Evolutionary conservation across 1,284 basidiomycete species (phyloP).

Genomic region (Mycena citricolor): DNA sequence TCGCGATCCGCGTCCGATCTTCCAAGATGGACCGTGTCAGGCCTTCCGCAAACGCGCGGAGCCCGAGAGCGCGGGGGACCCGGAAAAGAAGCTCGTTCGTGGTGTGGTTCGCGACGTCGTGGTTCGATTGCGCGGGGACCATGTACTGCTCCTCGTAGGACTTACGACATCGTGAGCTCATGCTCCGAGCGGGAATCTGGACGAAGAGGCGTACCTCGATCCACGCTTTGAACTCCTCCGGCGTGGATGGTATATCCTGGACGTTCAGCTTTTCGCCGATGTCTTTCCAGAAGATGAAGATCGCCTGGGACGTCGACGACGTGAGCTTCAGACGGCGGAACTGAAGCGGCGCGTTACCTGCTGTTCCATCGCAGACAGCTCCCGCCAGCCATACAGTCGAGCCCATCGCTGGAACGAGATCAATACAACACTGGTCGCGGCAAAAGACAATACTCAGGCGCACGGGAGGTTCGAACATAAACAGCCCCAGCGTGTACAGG

Average conservation of each 20-base stretch:
- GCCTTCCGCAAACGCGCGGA: constrained; percentile 33
- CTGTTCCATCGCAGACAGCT: constrained; percentile 36
- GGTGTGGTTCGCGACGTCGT: constrained; percentile 37
- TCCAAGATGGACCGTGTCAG: constrained; percentile 37
- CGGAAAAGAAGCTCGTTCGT: constrained; percentile 37
- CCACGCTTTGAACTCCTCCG: constrained; percentile 39
- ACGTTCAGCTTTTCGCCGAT: constrained; percentile 43
- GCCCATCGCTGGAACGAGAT: constrained; percentile 31
- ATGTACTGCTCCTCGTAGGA: constrained; percentile 41
- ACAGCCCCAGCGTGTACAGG: constrained; percentile 33
- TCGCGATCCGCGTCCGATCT: constrained; percentile 40
- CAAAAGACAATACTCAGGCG: constrained; percentile 8
- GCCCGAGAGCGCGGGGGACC: constrained; percentile 38
- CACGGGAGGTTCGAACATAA: constrained; percentile 32
- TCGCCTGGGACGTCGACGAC: too few relatives aligned
- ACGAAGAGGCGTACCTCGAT: constrained; percentile 27
- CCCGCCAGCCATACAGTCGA: constrained; percentile 37
- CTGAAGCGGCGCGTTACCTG: constrained; percentile 22
- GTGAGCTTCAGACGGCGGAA: neutral
- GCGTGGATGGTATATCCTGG: constrained; percentile 39
- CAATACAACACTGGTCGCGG: neutral
- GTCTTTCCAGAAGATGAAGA: constrained; percentile 42
- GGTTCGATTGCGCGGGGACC: constrained; percentile 40
- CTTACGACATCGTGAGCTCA: constrained; percentile 26
- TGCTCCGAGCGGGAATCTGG: too few relatives aligned